Conservation (phyloP, 2,329 filamentous ascomycete genomes). For the Penicillium sp. region DNA sequence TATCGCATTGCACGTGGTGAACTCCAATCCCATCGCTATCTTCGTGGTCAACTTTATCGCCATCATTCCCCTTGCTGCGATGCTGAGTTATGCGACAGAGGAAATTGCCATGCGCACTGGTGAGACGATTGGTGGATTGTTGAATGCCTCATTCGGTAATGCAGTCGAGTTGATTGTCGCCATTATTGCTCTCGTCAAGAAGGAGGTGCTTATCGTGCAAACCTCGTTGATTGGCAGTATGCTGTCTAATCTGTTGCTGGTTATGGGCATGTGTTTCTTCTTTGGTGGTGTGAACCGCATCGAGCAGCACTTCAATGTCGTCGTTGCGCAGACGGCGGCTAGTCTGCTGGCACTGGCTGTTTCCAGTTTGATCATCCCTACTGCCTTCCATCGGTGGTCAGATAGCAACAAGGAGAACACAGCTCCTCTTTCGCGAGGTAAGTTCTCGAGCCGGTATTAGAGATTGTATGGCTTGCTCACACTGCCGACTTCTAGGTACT, state of each 20-base stretch:
- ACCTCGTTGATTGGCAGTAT: conserved; percentile 91
- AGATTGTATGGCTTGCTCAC: no score
- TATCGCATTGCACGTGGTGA: conserved; percentile 70
- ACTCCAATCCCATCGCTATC: conserved; percentile 62
- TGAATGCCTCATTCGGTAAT: conserved; percentile 90
- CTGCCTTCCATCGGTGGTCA: conserved; percentile 71
- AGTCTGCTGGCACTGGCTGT: conserved; percentile 78
- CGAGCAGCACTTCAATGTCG: conserved; percentile 89
- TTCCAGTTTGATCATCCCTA: conserved; percentile 82
- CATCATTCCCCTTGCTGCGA: conserved; percentile 83
- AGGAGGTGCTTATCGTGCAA: conserved; percentile 82
- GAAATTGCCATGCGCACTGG: conserved; percentile 75
- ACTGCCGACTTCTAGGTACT: neutral
- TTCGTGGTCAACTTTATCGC: conserved; percentile 94
- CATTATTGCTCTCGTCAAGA: conserved; percentile 74
- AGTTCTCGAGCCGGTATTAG: neutral
- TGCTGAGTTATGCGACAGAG: conserved; percentile 87
- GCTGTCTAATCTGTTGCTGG: conserved; percentile 83
- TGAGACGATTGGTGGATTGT: conserved; percentile 81
- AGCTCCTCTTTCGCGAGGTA: conserved; percentile 3
- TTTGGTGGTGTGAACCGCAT: conserved; percentile 75
- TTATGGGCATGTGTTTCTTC: conserved; percentile 92
- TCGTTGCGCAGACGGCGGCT: conserved; percentile 85
- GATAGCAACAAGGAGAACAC: conserved; percentile 18
- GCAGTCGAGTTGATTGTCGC: conserved; percentile 88